phyloP scores from a whole-genome alignment of 2,329 filamentous ascomycete species.

The Coniochaeta sp. region DNA sequence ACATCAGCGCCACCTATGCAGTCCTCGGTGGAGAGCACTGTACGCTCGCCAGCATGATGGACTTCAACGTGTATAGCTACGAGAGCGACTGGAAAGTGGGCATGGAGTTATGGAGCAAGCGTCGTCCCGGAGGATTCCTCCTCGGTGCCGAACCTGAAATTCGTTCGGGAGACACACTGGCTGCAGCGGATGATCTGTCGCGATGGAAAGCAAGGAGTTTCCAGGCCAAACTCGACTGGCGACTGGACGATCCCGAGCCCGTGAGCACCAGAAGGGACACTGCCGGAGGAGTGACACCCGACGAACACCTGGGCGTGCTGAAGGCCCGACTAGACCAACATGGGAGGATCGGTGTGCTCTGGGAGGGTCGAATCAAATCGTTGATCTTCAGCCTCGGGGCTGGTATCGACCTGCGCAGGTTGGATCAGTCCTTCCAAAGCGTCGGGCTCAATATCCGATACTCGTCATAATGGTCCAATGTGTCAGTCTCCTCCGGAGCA shows the following conservation, averaged over 20 bases:
- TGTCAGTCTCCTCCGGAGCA: not conserved
- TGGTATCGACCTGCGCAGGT: conserved; percentile 69
- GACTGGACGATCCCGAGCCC: conserved; percentile 29
- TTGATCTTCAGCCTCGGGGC: conserved; percentile 87
- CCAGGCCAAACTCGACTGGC: conserved; percentile 43
- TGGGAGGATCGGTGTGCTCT: conserved; percentile 75
- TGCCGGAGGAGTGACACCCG: conserved; percentile 17
- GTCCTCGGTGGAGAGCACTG: conserved; percentile 79
- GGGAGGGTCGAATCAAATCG: conserved; percentile 91
- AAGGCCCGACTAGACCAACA: conserved; percentile 89
- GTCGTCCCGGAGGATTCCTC: conserved; percentile 28
- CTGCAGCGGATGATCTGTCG: conserved; percentile 9
- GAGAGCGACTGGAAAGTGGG: conserved; percentile 91
- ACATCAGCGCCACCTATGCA: conserved; percentile 83
- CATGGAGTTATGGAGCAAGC: conserved; percentile 83
- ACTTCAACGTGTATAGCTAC: conserved; percentile 98
- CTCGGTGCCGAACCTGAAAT: conserved; percentile 25
- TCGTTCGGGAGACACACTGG: conserved; percentile 7
- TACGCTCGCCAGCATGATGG: conserved; percentile 82
- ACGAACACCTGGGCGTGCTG: conserved; percentile 75
- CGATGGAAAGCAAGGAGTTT: conserved; percentile 32
- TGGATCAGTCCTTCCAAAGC: conserved; percentile 70
- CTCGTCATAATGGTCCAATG: conserved; percentile 52
- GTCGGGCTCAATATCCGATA: conserved; percentile 77
- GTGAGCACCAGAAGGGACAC: conserved; percentile 5